Conservation (phyloP, 2,329 filamentous ascomycete genomes). For the Sporothrix euskadiensis region DNA sequence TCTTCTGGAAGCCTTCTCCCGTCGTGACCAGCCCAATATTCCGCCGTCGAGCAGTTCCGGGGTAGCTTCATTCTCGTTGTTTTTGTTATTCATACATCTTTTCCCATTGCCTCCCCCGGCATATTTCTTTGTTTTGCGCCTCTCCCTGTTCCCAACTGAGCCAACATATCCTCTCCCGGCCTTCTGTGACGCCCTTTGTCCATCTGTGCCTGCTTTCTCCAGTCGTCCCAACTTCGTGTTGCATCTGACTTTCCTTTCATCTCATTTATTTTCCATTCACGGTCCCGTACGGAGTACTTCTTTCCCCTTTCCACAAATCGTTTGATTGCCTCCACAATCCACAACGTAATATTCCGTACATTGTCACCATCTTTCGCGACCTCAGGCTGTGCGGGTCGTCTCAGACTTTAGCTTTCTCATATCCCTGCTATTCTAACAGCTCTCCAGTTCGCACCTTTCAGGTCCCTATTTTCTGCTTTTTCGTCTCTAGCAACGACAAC, state of each 20-base stretch:
- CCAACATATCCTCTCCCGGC: conserved; percentile 7
- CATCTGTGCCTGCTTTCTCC: neutral
- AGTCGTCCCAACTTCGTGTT: neutral
- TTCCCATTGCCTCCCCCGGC: neutral
- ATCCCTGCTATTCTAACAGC: neutral
- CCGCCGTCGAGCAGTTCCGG: neutral
- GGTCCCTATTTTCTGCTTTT: neutral
- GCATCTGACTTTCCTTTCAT: conserved; percentile 8
- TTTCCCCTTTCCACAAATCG: neutral
- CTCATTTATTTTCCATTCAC: neutral
- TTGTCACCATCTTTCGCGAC: neutral
- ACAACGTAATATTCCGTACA: neutral
- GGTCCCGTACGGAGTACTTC: neutral
- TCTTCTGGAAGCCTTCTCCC: conserved; percentile 32
- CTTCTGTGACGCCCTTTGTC: neutral
- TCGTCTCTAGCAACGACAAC: neutral
- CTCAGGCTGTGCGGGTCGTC: neutral
- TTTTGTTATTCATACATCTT: neutral
- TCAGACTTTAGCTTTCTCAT: neutral
- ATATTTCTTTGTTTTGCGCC: conserved; percentile 4
- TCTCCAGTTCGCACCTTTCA: neutral
- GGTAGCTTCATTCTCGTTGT: neutral
- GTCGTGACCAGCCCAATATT: conserved; percentile 9
- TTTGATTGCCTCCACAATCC: neutral
- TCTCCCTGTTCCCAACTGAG: neutral